A percentile compares a stretch with the other conserved stretches of the same genome.
These are phyloP conservation scores for Sugiyamaella lignohabitans DNA, from an alignment of 805 yeast genomes.

Conservation along the genomic window DNA sequence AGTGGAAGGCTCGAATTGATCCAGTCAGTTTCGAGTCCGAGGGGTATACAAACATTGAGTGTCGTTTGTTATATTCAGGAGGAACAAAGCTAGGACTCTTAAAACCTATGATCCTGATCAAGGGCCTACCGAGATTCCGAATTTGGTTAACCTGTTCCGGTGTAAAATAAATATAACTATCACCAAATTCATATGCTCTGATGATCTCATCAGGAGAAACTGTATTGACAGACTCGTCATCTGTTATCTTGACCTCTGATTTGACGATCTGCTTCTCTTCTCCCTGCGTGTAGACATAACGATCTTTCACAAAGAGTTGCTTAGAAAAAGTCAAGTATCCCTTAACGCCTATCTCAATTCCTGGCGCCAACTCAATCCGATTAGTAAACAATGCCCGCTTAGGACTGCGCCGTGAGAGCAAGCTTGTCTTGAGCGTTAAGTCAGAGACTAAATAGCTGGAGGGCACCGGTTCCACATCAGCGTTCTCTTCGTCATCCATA, in stretches of 20 bases:
- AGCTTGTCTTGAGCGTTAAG: slow-evolving; percentile 21
- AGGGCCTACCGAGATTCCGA: slow-evolving; percentile 38
- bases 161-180: slow-evolving; percentile 29
- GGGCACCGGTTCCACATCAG: slow-evolving; percentile 17
- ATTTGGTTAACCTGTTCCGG: slow-evolving; percentile 35
- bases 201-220: slow-evolving; percentile 31
- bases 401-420: slow-evolving; percentile 54
- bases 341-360: slow-evolving; percentile 55
- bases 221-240: slow-evolving; percentile 41
- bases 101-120: slow-evolving; percentile 64
- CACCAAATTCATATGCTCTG: slow-evolving; percentile 42
- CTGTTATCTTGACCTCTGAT: slow-evolving; percentile 37
- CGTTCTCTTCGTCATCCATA: slow-evolving; percentile 26
- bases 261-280: slow-evolving; percentile 49
- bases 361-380: slow-evolving; percentile 50
- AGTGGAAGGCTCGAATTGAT: slow-evolving; percentile 59
- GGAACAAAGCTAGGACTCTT: slow-evolving; percentile 39
- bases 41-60: slow-evolving; percentile 62
- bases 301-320: slow-evolving; percentile 45
- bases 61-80: slow-evolving; percentile 45
- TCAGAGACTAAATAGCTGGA: slow-evolving; percentile 18
- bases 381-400: slow-evolving; percentile 58
- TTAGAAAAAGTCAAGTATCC: slow-evolving; percentile 63
- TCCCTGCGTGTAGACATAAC: slow-evolving; percentile 48
- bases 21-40: slow-evolving; percentile 54